These are phyloP conservation scores for Tarenaya hassleriana DNA, from an alignment of 345 rosid genomes.

Conservation along the genomic window DNA sequence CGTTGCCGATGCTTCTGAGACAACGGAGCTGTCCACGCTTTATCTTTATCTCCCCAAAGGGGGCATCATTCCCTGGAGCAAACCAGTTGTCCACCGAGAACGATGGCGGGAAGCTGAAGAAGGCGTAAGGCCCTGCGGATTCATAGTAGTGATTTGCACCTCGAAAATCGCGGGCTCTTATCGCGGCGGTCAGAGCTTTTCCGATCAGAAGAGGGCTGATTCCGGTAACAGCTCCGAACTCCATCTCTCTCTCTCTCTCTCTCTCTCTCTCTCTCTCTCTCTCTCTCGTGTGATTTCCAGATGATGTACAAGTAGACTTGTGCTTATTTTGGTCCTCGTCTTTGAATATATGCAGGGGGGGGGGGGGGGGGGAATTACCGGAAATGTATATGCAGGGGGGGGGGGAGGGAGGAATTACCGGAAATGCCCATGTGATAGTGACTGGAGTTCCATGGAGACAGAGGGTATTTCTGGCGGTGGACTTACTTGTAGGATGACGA, in stretches of 20 bases:
- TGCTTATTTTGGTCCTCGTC: no score
- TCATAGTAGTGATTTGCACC: conserved; percentile 28
- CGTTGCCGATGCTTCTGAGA: conserved; percentile 48
- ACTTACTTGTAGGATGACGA: no score
- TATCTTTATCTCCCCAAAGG: conserved; percentile 53
- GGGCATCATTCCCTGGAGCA: conserved; percentile 5
- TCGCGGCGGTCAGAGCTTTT: conserved; percentile 37
- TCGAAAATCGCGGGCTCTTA: conserved; percentile 28
- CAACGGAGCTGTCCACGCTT: conserved; percentile 41
- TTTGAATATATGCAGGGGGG: no score
- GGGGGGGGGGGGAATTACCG: no score
- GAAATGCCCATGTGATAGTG: no score
- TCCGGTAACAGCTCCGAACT: conserved; percentile 21
- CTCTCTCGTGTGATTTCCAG: no score
- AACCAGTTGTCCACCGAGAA: conserved; percentile 40
- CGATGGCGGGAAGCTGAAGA: conserved; percentile 48
- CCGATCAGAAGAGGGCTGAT: conserved; percentile 34
- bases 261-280: conserved; percentile 11
- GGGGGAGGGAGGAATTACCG: no score
- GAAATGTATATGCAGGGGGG: no score
- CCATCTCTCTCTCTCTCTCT: conserved; percentile 15
- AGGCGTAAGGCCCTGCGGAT: conserved; percentile 12
- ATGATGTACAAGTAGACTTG: no score
- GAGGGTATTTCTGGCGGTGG: no score
- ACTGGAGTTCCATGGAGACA: no score